These are phyloP conservation scores for Ramaria sp. DNA, from an alignment of 768 basidiomycete species.

Conservation along the genomic window DNA sequence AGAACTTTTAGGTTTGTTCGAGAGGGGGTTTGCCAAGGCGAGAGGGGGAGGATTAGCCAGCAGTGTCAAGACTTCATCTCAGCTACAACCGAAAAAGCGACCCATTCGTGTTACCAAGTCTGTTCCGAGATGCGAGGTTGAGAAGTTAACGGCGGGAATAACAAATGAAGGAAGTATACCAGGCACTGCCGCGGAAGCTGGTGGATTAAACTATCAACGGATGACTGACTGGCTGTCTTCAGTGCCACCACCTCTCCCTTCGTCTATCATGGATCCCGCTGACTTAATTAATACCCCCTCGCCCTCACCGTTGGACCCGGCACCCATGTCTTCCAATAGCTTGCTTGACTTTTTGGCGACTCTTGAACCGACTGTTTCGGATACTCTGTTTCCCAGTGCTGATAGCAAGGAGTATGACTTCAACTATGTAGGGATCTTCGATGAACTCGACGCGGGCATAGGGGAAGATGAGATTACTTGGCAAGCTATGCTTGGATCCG, in stretches of 20 bases:
- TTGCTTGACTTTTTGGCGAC: not conserved
- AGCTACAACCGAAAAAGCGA: not conserved
- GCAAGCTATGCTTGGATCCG: not conserved
- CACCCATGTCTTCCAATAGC: not conserved
- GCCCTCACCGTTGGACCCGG: not conserved
- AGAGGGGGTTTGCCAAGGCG: conserved; percentile 3
- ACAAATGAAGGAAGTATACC: not conserved
- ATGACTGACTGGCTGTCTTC: conserved; percentile 9
- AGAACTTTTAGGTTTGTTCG: conserved; percentile 6
- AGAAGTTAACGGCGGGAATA: not conserved
- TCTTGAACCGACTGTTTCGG: not conserved
- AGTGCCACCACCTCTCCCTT: not conserved
- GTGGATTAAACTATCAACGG: not conserved
- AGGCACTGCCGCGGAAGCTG: not conserved
- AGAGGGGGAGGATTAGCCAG: not conserved
- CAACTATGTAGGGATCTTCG: not conserved
- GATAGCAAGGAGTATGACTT: not conserved
- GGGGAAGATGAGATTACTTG: not conserved
- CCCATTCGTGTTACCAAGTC: not conserved
- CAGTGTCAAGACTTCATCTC: not conserved
- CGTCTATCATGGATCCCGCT: not conserved
- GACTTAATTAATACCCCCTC: not conserved
- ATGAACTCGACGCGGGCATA: not conserved
- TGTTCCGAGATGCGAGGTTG: not conserved
- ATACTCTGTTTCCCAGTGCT: not conserved